Conservation (phyloP, 768 basidiomycete species). For the Phanerochaete sordida region DNA sequence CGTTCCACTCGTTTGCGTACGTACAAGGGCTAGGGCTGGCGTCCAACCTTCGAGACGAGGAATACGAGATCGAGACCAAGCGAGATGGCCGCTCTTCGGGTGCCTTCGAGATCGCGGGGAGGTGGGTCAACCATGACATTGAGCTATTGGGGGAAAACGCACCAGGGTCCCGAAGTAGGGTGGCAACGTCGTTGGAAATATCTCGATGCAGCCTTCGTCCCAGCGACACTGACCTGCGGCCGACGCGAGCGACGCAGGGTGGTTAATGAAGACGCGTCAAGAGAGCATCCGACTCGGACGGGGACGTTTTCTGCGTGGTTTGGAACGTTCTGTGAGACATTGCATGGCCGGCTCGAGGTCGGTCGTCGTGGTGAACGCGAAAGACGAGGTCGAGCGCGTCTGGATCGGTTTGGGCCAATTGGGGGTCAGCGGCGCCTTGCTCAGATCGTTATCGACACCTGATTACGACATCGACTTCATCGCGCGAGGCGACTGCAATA, state of each 20-base stretch:
- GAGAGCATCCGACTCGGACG: background rate
- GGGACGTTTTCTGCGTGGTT: background rate
- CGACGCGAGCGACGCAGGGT: background rate
- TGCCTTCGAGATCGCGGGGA: too few species aligned
- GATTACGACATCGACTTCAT: background rate
- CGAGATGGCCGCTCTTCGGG: too few species aligned
- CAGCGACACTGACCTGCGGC: too few species aligned
- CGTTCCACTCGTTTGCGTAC: too few species aligned
- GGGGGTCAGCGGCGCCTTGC: background rate
- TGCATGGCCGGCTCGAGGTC: background rate
- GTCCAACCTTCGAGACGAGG: too few species aligned
- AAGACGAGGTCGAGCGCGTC: background rate
- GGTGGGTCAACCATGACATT: too few species aligned
- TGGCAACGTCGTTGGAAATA: too few species aligned
- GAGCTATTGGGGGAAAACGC: too few species aligned
- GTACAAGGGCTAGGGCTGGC: too few species aligned
- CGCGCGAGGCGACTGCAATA: background rate
- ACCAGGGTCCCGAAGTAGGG: too few species aligned
- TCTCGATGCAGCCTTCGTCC: too few species aligned
- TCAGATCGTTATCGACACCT: conserved; percentile 1
- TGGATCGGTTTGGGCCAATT: background rate
- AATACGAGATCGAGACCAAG: too few species aligned
- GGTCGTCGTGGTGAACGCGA: background rate
- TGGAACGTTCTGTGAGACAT: background rate
- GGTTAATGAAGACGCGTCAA: background rate